Evolutionary conservation across 2,329 filamentous ascomycete genomes (phyloP), one percentile per base, ranked within the genome.

Genomic region (Knufia petricola): DNA sequence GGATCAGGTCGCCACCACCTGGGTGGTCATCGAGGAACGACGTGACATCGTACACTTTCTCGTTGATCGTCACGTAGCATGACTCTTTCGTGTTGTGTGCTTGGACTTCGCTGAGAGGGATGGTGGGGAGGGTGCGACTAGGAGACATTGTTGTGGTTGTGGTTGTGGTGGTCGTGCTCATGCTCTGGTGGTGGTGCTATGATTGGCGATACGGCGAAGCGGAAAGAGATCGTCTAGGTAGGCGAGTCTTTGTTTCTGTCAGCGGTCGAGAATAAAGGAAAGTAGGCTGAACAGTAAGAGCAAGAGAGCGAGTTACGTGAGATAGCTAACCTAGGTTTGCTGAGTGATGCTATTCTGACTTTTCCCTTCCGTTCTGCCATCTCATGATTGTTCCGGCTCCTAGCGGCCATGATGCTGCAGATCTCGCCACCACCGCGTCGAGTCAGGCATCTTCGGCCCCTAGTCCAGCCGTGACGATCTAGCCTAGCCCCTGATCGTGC

Each of bases 41-140:
- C 51, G 92, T 95, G 55, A 98, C 77, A 72, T 98, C 90, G 75
- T 88, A 98, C 59, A 98, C 90, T 59, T 90, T 94, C 50, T 78
- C 77, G 54, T 87, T 89, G 48, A 95, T 75, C 2, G 86, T 92
- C 59, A 98, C 89, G 73, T 89, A 98, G 73, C 90, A 96, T 42
- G 87, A 94, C 63, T 87, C 79, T 43, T 72, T 71, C 40, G 79
- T 82, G 65, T 85, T 90, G 68, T 94, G 88, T 58, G 81, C 73
- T 66, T 83, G 80, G 62, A 98, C 81, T 64, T 98, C 86, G 57
- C 83, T 78, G 58, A 76, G 76, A 43, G 86, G 83, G 62, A 96
- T 83, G 23, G 84, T 90, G 50, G 90, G 90, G 43, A 96, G 79
- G 42, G 80, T 88, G 64, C 79, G 79, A 61, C 80, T 81, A 58